These are phyloP conservation scores for Puccinia hordei DNA, from an alignment of 1,284 basidiomycete species.

Conservation along the genomic window DNA sequence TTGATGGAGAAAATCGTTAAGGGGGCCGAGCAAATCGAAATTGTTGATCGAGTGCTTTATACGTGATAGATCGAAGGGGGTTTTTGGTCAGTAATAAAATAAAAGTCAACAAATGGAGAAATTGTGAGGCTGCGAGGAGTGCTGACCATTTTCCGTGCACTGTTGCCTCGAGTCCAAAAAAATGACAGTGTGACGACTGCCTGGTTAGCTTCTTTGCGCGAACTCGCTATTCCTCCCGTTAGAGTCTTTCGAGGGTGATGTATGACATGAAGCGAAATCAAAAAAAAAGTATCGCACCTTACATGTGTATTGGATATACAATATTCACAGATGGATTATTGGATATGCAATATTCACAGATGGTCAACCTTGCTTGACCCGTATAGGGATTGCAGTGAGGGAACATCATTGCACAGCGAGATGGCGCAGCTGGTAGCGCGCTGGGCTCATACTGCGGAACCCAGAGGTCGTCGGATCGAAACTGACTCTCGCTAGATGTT, in stretches of 20 bases:
- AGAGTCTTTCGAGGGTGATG: too few relatives aligned
- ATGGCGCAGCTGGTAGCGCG: constrained; percentile 39
- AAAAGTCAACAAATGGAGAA: neutral
- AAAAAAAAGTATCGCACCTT: too few relatives aligned
- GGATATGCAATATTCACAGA: neutral
- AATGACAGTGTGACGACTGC: too few relatives aligned
- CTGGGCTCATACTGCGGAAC: constrained; percentile 11
- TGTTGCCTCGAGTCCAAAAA: neutral
- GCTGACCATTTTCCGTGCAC: neutral
- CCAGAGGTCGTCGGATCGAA: constrained; percentile 36
- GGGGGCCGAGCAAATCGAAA: constrained; percentile 29
- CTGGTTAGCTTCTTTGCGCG: too few relatives aligned
- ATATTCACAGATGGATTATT: too few relatives aligned
- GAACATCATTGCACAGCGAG: constrained; percentile 4
- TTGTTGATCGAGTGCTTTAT: neutral
- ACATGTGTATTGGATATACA: too few relatives aligned
- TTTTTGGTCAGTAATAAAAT: neutral
- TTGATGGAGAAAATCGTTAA: constrained; percentile 37
- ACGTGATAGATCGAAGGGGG: neutral
- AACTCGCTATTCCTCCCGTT: too few relatives aligned
- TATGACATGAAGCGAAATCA: too few relatives aligned
- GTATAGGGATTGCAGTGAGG: neutral
- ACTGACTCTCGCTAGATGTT: constrained; percentile 33
- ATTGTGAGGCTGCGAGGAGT: neutral
- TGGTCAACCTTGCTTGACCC: neutral